Base-by-base conservation (phyloP, 306 rosid genomes). In the Leucaena leucocephala region DNA sequence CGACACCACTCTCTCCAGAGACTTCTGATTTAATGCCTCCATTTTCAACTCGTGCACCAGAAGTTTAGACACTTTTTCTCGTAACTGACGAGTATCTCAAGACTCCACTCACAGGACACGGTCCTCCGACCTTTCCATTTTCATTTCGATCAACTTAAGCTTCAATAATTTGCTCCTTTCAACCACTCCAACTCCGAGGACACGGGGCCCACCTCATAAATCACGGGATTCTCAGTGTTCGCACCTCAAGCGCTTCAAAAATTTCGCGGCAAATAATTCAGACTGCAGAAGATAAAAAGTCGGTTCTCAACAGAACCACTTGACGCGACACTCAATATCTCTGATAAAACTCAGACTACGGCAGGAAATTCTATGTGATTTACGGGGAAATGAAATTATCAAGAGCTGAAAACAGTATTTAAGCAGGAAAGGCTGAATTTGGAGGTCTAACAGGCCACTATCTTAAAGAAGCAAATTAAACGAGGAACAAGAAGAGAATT, bases 1-100 rank as follows among this genome's bases (percentile, higher is more conserved):
- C 3, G 97, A 94, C 59, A 94, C 91, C 67, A 81, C 86, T 86
- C 90, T 92, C 89, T 92, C 97, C 50, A 94, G 52, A 71, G 86
- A 85, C 68, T 88, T 94, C 66, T 88, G 92, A 74, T 85, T 89
- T 72, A 44, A 22, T 27, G 78, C 57, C 76, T 88, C 95, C 97
- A 90, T 90, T 49, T 72, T 80, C 33, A 40, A 39, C 15, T 66
- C 0, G 3, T 8, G 34, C 48, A 38, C 13, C 38, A 76, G 44
- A 22, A 84, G 11, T 63, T 66, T 59, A 38, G 48, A 27, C 76
- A 11, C 77, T 68, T 74, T 78, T 82, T 49, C 81, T 63, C 38
- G 49, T 76, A 48, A 46, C 71, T 22, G 11, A 42, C n/a, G 57
- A 64, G 90, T 43, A 85, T 74, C 84, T 75, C 84, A 76, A 84